phyloP scores from a whole-genome alignment of 345 rosid species.

The Melastoma malabathricum region DNA sequence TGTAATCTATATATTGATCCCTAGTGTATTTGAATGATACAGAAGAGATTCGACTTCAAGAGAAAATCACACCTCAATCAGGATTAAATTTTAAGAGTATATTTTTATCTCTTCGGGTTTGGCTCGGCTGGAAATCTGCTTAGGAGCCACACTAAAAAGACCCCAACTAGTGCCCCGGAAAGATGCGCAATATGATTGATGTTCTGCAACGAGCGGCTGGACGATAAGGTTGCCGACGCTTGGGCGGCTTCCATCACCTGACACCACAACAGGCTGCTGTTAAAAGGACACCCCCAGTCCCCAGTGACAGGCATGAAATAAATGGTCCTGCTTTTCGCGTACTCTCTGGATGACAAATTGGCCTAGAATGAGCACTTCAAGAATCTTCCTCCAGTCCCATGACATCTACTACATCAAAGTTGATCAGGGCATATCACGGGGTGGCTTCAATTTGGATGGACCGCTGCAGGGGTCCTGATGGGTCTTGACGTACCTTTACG shows the following conservation, averaged over 20 bases:
- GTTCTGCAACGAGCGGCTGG: conserved; percentile 47
- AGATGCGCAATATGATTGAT: conserved; percentile 91
- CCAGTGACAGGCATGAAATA: neutral
- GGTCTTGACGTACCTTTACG: conserved; percentile 46
- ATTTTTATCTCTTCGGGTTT: conserved; percentile 14
- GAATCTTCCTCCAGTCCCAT: conserved; percentile 96
- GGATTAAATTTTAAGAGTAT: conserved; percentile 13
- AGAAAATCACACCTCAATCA: too few relatives aligned
- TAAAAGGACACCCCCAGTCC: neutral
- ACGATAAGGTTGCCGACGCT: conserved; percentile 62
- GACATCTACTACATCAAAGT: conserved; percentile 44
- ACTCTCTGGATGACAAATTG: conserved; percentile 86
- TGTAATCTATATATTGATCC: too few relatives aligned
- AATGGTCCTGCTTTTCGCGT: conserved; percentile 5
- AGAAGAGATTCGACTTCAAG: too few relatives aligned
- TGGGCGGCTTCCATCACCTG: conserved; percentile 94
- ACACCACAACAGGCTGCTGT: neutral
- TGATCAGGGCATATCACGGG: conserved; percentile 1
- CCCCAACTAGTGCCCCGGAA: conserved; percentile 83
- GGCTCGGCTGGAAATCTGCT: conserved; percentile 51
- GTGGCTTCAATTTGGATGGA: neutral
- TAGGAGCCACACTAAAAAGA: conserved; percentile 67
- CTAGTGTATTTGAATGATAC: too few relatives aligned
- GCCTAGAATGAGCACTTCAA: conserved; percentile 88
- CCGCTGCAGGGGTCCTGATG: neutral